Evolutionary conservation across 495 filamentous ascomycete genomes (phyloP), one percentile per base, ranked within the genome.

Genomic region (Haplographium delicatum): DNA sequence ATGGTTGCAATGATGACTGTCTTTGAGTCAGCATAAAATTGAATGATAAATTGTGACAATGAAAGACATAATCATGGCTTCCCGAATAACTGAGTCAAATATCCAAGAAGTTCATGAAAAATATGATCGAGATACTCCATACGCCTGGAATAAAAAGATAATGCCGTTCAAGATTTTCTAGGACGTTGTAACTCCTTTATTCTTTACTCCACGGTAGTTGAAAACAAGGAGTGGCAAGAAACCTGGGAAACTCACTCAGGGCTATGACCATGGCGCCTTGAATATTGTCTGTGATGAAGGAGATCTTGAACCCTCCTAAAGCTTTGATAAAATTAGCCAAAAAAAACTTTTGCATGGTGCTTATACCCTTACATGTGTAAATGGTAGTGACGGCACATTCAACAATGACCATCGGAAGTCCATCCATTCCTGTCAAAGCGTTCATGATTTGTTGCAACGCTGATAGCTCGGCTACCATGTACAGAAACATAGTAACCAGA

Each of bases 401-500:
- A 1, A 87, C 83, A 58, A 89, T 85, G 40, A 89, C 70, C 16
- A 82, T 76, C 8, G 85, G 83, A n/a, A 89, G 69, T 3, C 82
- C 81, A 51, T 89, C 68, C 47, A 89, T 68, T 10, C 85, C 85
- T 2, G 86, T 87, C 56, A 89, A 63, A n/a, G 77, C 70, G 43
- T 64, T 79, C 56, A 89, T 69, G 42, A 89, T 86, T 60, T 88
- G 85, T 43, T 85, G 82, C 18, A 89, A 64, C 7, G 83, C 80
- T 24, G 83, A 86, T 35, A 89, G 71, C 63, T 89, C 85, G 8
- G 85, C 80, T 5, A 89, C 81, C 86, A 89, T 89, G 70, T 88
- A 89, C 25, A 89, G 61, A 58, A 89, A 89, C 49, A 89, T 72
- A 2, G 86, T 88, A 35, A 85, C 77, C n/a, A 88, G 76, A 50